Base-by-base conservation (phyloP, 768 basidiomycete genomes). In the Mycena pura region DNA sequence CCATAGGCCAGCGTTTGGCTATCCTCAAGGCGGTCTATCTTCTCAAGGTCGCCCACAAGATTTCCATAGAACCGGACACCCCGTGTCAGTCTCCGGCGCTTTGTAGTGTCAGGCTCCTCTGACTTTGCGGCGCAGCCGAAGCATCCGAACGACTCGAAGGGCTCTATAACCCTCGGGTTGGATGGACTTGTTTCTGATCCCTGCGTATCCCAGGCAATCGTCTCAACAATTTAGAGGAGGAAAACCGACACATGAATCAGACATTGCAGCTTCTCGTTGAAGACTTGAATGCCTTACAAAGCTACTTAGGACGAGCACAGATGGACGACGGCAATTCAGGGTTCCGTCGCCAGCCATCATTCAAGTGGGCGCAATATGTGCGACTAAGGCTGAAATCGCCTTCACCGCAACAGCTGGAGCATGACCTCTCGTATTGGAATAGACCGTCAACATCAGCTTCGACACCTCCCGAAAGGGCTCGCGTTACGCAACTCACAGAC, bases 1-100 rank as follows among this genome's bases (percentile, higher is more conserved):
- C 91, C 32, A 86, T 99, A 63, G 97, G 97, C 21, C 96, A 98
- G 75, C 83, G 97, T 55, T 78, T 99, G 32, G 82, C 92, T 41
- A 94, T 99, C 64, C 87, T 99, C 73, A 96, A 95, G 74, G 90
- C 91, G 46, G 88, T 98, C 57, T 99, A 97, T 78, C 86, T 87
- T 52, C 79, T 93, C 68, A 99, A 99, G 80, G 76, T 95, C 50
- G 86, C 87, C 1, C 84, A 96, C 70, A 87, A 87, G 62, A 80
- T 99, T 50, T 87, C 91, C 34, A 87, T 96, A 66, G 92, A 93
- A 59, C 78, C 89, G 36, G 90, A 91, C 63, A 84, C 95, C 9
- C 93, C 93, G 57, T 95, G 95, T 94, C 70, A 69, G 92, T 78
- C 45, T 22, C 45, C 40, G 17, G 29, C 17, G 29, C 39, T 51